A percentile compares a stretch with the other conserved stretches of the same genome.
Evolutionary conservation across 1,284 basidiomycete species (phyloP).

Genomic region (Cystobasidiaceae sp.): DNA sequence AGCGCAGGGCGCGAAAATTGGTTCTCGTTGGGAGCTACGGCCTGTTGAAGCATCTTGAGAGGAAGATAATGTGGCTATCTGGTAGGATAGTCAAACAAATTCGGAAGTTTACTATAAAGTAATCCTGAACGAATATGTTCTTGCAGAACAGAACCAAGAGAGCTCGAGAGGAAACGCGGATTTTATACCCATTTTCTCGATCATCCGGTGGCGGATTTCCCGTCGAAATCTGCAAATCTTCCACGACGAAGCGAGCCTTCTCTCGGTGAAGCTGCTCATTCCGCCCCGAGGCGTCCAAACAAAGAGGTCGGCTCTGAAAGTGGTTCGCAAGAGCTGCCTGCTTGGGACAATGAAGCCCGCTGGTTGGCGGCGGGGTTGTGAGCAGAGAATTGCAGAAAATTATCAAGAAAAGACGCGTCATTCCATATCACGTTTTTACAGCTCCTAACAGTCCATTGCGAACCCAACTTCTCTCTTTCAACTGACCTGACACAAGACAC

Average conservation of each 20-base stretch:
- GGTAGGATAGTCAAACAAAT: constrained; percentile 28
- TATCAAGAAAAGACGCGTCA: too few relatives aligned
- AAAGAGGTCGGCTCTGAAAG: not conserved
- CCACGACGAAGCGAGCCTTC: not conserved
- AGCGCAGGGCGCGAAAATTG: constrained; percentile 5
- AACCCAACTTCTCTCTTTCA: not conserved
- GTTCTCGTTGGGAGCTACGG: constrained; percentile 29
- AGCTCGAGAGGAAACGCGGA: not conserved
- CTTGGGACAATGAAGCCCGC: not conserved
- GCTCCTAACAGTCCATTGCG: not conserved
- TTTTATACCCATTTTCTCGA: not conserved
- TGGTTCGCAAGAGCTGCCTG: not conserved
- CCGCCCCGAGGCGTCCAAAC: not conserved
- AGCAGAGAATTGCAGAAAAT: too few relatives aligned
- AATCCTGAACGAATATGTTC: constrained; percentile 25
- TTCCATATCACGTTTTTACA: too few relatives aligned
- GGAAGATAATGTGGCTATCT: constrained; percentile 31
- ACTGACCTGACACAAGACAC: not conserved
- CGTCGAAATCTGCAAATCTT: not conserved
- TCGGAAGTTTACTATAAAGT: constrained; percentile 31
- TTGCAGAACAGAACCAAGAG: constrained; percentile 21
- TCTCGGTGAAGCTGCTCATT: not conserved
- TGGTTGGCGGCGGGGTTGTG: too few relatives aligned
- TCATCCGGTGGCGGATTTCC: too few relatives aligned
- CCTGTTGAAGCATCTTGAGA: constrained; percentile 22